A percentile compares a stretch with the other conserved stretches of the same genome.
phyloP scores from a whole-genome alignment of 2,329 filamentous ascomycete genomes.

The Colletotrichum musicola region DNA sequence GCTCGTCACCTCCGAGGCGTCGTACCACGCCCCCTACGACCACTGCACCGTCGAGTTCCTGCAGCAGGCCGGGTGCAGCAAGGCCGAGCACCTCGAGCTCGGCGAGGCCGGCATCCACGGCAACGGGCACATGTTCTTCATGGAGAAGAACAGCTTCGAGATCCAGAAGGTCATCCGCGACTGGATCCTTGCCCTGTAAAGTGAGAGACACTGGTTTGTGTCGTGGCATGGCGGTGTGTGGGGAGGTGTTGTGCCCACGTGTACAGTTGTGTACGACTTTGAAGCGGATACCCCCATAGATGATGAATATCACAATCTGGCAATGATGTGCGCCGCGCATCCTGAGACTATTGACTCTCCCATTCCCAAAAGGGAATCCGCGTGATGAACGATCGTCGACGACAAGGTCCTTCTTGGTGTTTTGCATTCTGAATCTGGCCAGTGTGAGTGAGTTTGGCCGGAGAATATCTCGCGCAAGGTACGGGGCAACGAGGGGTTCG shows the following conservation, averaged over 20 bases:
- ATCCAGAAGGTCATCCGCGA: slow-evolving; percentile 46
- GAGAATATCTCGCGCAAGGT: background rate
- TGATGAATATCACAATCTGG: slow-evolving; percentile 25
- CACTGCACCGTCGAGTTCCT: slow-evolving; percentile 56
- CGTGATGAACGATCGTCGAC: background rate
- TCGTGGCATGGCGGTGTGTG: background rate
- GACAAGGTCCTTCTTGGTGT: background rate
- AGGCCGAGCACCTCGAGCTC: slow-evolving; percentile 52
- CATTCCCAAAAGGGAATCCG: background rate
- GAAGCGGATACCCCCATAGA: slow-evolving; percentile 32
- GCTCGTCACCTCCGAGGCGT: slow-evolving; percentile 56
- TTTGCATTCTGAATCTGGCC: background rate
- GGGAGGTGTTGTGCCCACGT: slow-evolving; percentile 1
- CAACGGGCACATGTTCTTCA: slow-evolving; percentile 62
- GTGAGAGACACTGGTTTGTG: background rate
- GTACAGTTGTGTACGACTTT: slow-evolving; percentile 10
- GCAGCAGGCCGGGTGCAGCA: slow-evolving; percentile 55
- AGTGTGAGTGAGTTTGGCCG: background rate
- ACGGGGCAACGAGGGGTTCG: background rate
- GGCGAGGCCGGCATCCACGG: slow-evolving; percentile 54
- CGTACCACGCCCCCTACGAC: slow-evolving; percentile 61
- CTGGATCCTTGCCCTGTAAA: slow-evolving; percentile 42
- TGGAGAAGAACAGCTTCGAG: slow-evolving; percentile 61
- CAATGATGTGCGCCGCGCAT: slow-evolving; percentile 12
- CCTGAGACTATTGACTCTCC: background rate